phyloP scores from a whole-genome alignment of 1,284 basidiomycete genomes.

The Ceratobasidium sp. region DNA sequence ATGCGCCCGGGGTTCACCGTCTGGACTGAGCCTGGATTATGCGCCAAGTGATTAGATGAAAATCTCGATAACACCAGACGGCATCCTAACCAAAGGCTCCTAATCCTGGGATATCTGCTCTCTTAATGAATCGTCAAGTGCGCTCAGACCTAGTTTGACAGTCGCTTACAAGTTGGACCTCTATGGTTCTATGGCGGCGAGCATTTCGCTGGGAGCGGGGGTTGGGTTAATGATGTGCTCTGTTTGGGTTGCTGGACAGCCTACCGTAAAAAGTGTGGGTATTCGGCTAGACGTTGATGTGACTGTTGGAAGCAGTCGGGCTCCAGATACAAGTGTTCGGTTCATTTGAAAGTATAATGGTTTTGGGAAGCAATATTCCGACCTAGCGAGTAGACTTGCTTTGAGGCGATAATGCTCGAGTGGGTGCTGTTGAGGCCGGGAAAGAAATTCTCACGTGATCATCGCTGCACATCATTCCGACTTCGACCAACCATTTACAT shows the following conservation, averaged over 20 bases:
- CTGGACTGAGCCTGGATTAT: conserved; percentile 25
- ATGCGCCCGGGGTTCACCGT: conserved; percentile 33
- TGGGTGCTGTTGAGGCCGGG: neutral
- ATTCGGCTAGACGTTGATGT: neutral
- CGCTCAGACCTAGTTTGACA: no score
- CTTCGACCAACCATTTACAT: neutral
- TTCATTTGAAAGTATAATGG: neutral
- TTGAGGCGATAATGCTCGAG: neutral
- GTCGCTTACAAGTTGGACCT: conserved; percentile 32
- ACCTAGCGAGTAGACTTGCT: neutral
- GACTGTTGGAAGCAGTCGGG: neutral
- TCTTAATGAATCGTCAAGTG: conserved; percentile 20
- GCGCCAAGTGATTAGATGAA: neutral
- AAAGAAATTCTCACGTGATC: conserved; percentile 3
- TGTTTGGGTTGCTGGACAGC: neutral
- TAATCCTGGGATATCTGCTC: conserved; percentile 28
- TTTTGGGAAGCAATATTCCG: neutral
- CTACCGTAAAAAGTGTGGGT: conserved; percentile 11
- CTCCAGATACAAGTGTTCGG: neutral
- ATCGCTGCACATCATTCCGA: neutral
- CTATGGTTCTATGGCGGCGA: conserved; percentile 22
- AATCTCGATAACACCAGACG: neutral
- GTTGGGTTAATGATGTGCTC: neutral
- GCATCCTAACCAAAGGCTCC: conserved; percentile 31
- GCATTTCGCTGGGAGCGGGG: neutral